Percentiles rank a stretch among this genome's conserved stretches.
Conservation (phyloP, 495 filamentous ascomycete genomes). For the Pseudevernia furfuracea region DNA sequence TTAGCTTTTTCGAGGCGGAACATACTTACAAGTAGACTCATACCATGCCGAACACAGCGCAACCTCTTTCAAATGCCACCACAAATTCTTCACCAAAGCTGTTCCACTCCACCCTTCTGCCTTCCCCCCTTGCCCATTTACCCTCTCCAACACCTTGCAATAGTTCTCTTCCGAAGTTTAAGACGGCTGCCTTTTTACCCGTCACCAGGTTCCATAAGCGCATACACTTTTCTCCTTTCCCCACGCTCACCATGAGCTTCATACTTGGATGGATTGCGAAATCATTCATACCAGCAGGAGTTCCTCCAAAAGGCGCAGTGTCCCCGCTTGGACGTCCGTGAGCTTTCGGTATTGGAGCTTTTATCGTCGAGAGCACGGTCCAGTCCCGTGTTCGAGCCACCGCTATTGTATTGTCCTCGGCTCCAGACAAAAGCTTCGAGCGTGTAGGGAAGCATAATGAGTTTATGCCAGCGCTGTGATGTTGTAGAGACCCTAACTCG, state of each 20-base stretch:
- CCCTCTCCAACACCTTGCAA: conserved; percentile 65
- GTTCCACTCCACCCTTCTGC: conserved; percentile 78
- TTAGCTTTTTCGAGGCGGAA: conserved; percentile 4
- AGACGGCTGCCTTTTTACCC: conserved; percentile 85
- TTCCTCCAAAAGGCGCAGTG: conserved; percentile 72
- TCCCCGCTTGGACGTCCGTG: conserved; percentile 82
- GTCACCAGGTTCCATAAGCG: conserved; percentile 95
- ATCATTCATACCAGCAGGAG: conserved; percentile 87
- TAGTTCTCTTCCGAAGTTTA: conserved; percentile 68
- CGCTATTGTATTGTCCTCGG: conserved; percentile 82
- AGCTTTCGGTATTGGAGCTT: conserved; percentile 77
- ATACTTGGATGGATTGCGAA: conserved; percentile 92
- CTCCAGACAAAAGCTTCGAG: conserved; percentile 73
- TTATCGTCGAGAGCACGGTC: conserved; percentile 81
- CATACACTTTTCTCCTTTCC: conserved; percentile 82
- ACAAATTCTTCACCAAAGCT: conserved; percentile 68
- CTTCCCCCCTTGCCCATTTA: conserved; percentile 72
- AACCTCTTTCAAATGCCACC: conserved; percentile 81
- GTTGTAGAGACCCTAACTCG: conserved; percentile 76
- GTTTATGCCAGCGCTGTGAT: conserved; percentile 76
- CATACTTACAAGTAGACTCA: conserved; percentile 34
- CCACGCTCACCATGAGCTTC: conserved; percentile 90
- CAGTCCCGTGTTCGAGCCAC: conserved; percentile 84
- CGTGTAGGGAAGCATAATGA: conserved; percentile 74
- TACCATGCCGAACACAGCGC: conserved; percentile 69